Percentiles rank a stretch among this genome's conserved stretches.
phyloP scores from a whole-genome alignment of 1,284 basidiomycete genomes.

The Ceraceosorus guamensis region DNA sequence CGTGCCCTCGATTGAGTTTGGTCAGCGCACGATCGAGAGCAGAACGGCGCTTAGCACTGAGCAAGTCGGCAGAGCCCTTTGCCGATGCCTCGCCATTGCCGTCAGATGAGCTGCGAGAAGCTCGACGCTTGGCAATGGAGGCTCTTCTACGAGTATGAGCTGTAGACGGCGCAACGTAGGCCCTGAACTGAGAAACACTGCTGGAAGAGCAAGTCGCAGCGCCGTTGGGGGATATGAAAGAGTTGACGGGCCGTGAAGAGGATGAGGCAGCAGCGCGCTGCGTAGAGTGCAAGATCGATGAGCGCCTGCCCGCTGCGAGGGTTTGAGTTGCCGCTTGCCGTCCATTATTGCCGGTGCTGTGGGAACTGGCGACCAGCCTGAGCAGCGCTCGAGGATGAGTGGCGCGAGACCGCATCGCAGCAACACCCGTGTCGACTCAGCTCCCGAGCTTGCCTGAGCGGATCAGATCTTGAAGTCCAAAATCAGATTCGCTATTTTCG shows the following conservation, averaged over 20 bases:
- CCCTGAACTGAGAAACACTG: background rate
- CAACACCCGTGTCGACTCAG: background rate
- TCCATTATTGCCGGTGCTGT: background rate
- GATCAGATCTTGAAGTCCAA: too few relatives aligned
- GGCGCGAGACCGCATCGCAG: slow-evolving; percentile 4
- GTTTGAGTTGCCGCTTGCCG: too few relatives aligned
- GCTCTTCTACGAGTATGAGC: background rate
- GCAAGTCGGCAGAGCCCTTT: background rate
- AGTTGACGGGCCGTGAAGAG: background rate
- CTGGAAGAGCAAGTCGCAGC: too few relatives aligned
- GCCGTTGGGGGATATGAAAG: background rate
- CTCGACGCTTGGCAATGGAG: background rate
- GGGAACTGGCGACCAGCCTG: slow-evolving; percentile 2
- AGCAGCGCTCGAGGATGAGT: slow-evolving; percentile 4
- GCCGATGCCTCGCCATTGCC: too few relatives aligned
- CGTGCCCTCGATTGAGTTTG: background rate
- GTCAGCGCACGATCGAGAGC: background rate
- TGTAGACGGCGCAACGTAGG: background rate
- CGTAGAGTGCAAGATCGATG: background rate
- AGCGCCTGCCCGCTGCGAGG: too few relatives aligned
- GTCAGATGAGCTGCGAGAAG: background rate
- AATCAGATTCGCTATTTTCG: too few relatives aligned
- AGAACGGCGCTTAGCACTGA: background rate
- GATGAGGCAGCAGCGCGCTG: slow-evolving; percentile 1
- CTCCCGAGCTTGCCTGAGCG: too few relatives aligned